These are phyloP conservation scores for Scleromitrula shiraiana DNA, from an alignment of 2,329 filamentous ascomycete genomes.

Conservation along the genomic window DNA sequence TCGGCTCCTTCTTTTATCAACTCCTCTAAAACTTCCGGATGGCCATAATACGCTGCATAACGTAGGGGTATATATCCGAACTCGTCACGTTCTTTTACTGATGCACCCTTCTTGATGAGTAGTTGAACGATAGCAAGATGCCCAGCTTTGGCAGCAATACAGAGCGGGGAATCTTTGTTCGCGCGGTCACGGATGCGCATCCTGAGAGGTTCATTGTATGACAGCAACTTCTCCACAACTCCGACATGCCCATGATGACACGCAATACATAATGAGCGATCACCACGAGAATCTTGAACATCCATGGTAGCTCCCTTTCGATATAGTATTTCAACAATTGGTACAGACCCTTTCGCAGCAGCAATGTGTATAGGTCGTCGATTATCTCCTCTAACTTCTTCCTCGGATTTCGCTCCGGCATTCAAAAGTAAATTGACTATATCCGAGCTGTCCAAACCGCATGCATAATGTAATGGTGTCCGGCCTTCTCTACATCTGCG, in stretches of 20 bases:
- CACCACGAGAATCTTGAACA: neutral
- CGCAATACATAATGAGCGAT: slow-evolving; percentile 7
- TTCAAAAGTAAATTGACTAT: slow-evolving; percentile 9
- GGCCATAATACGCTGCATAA: slow-evolving; percentile 11
- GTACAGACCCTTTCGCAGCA: slow-evolving; percentile 2
- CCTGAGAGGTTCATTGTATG: slow-evolving; percentile 5
- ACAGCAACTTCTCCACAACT: slow-evolving; percentile 7
- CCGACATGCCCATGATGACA: slow-evolving; percentile 9
- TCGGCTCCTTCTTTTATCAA: slow-evolving; percentile 11
- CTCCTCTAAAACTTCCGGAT: slow-evolving; percentile 6
- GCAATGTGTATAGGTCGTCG: slow-evolving; percentile 11
- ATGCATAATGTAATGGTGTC: slow-evolving; percentile 13
- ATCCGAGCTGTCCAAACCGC: slow-evolving; percentile 1
- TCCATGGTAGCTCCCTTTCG: neutral
- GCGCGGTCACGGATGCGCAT: neutral
- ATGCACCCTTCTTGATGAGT: slow-evolving; percentile 8
- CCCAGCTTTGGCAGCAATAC: slow-evolving; percentile 10
- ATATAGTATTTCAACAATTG: neutral
- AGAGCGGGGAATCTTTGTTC: slow-evolving; percentile 8
- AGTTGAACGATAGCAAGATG: slow-evolving; percentile 8
- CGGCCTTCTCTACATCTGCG: slow-evolving; percentile 1
- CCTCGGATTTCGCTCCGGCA: slow-evolving; percentile 6
- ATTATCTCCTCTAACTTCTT: neutral
- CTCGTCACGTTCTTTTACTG: slow-evolving; percentile 8
- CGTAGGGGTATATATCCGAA: slow-evolving; percentile 8